Base-by-base conservation (phyloP, 1,284 basidiomycete species). In the Papiliotrema terrestris region DNA sequence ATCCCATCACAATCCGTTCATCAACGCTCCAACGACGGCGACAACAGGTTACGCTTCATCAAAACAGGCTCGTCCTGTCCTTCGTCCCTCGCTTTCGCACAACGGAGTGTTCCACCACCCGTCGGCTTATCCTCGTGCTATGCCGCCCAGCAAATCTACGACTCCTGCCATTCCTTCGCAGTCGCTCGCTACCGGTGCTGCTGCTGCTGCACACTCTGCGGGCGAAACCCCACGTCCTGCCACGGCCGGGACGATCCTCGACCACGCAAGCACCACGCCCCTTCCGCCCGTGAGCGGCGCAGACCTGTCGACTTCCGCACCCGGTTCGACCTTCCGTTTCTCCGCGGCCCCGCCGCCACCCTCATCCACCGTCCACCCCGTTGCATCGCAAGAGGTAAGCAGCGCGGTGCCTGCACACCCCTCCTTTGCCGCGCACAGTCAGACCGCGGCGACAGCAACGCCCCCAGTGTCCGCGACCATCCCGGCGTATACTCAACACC, bases 11-110 rank as follows among this genome's bases (percentile, higher is more conserved):
- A 25, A 48, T 29, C 52, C 52, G 29, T 48, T 48, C 45, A 51
- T 48, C 19, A 23, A 26, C 15, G 37, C 49, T 32, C 37, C 29
- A 38, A 38, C 35, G 29, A 32, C 29, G 29, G 29, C 29, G 29
- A 32, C 29, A 11, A 32, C 29, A 5, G 29, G 5, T 11, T 11
- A 32, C 29, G 6, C 5, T 11, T 11, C 29, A 32, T 32, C 29
- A 32, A 32, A 39, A 36, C 23, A 46, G 19, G 8, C 35, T 45
- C 47, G 46, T 25, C 45, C 54, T 45, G 49, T 38, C 17, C 42
- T 56, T 32, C 55, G 55, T 19, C 41, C 55, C 23, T 35, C 55
- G 4, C 32, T 41, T 14, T 56, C 55, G 4, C 54, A 47, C 38
- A 52, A 45, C 45, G 48, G 39, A 29, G 43, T 47, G n/a, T 42